Evolutionary conservation across 2,329 filamentous ascomycete species (phyloP).

Genomic region (Colletotrichum sp.): DNA sequence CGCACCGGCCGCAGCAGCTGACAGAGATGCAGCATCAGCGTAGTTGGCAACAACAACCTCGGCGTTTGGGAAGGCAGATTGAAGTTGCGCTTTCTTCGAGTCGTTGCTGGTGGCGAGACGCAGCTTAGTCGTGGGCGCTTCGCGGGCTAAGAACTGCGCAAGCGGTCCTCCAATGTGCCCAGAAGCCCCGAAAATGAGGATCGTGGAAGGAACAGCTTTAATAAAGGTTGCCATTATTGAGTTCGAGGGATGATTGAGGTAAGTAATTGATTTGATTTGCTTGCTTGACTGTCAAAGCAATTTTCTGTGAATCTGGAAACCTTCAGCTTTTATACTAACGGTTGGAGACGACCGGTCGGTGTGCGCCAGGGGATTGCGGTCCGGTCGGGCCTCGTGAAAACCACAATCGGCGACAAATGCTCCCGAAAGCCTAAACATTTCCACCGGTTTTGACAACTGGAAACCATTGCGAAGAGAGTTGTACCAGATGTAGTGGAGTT

Average conservation of each 20-base stretch:
- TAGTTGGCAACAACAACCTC: not conserved
- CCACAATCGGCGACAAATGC: not conserved
- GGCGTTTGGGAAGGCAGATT: not conserved
- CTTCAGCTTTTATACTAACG: not conserved
- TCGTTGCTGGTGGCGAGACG: not conserved
- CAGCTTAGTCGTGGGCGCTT: not conserved
- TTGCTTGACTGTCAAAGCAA: not conserved
- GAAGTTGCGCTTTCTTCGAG: not conserved
- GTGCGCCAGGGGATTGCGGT: not conserved
- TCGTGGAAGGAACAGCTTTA: not conserved
- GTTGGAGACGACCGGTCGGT: not conserved
- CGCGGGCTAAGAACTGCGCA: not conserved
- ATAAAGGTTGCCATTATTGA: not conserved
- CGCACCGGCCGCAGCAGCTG: not conserved
- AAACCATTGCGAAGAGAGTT: not conserved
- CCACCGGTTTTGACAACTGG: not conserved
- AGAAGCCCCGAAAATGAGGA: not conserved
- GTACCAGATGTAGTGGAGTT: not conserved
- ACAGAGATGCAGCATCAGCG: not conserved
- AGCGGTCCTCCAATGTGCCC: not conserved
- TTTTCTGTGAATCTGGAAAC: not conserved
- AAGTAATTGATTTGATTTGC: not conserved
- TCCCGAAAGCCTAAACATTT: not conserved
- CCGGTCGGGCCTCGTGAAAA: not conserved
- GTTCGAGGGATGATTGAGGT: not conserved